Base-by-base conservation (phyloP, 257 asterid species). In the Ajuga chamaepitys region DNA sequence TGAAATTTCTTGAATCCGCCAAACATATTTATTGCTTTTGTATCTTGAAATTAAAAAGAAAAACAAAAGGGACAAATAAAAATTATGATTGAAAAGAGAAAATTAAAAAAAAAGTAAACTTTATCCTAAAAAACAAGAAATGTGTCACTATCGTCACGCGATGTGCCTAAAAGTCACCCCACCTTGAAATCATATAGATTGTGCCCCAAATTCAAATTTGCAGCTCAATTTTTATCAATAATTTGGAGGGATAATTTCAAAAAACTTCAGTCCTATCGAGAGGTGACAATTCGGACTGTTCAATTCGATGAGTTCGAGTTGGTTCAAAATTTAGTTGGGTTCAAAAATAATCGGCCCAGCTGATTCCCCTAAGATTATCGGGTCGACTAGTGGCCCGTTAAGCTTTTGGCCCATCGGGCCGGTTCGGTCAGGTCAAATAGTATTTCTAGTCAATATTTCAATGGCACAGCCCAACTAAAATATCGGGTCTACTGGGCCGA, bases 61-160 rank as follows among this genome's bases (percentile, higher is more conserved):
- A 51, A 12, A 35, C 34, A 20, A 6, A 12, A 37, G 1, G 17
- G 50, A 13, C 12, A 10, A 22, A 4, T 38, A 14, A 17, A 6
- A 67, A 7, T 26, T 45, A 3, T 26, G 18, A 44, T 12, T 12
- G 50, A 50, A 53, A 68, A 60, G 45, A 24, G 47, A 51, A 18
- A 30, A 16, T 32, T 0, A 35, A 20, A 24, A 41, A 11, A 11
- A 22, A 41, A 37, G 42, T 7, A 13, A 25, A 70, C 42, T 53
- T 62, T 52, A 70, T 41, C 58, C 65, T 4, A n/a, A 4, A 62
- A 53, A 70, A 70, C 59, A 62, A 70, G 41, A 62, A 53, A 42
- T 38, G 64, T 62, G 75, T 70, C 75, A n/a, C 64, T 62, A 10
- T 62, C 70, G 63, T 70, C 75, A 70, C 75, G 70, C 64, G 58